Percentiles rank a stretch among this genome's conserved stretches.
These are phyloP conservation scores for Mortierella sp. DNA, from an alignment of 371 early-diverging fungal species.

Conservation along the genomic window DNA sequence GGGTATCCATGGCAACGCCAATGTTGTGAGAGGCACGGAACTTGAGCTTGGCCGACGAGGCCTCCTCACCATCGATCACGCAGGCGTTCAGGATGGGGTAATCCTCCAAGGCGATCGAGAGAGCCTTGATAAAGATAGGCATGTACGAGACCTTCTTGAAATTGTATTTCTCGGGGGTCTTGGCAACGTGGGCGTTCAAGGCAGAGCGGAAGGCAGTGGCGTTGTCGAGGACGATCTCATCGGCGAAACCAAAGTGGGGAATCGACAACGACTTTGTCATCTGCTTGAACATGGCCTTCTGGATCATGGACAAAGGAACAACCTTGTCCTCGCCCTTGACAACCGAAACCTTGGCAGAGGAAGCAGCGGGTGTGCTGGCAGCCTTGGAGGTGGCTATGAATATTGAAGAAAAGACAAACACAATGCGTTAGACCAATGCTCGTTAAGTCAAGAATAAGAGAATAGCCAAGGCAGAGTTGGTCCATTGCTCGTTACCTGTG, in stretches of 20 bases:
- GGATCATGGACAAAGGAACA: constrained; percentile 81
- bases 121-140: constrained; percentile 96
- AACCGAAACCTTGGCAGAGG: constrained; percentile 31
- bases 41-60: constrained; percentile 68
- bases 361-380: constrained; percentile 28
- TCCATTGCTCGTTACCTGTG: constrained; percentile 18
- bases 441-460: constrained; percentile 25
- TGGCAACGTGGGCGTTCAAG: constrained; percentile 74
- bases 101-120: constrained; percentile 84
- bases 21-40: constrained; percentile 91
- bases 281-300: constrained; percentile 96
- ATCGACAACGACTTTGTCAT: constrained; percentile 95
- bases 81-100: constrained; percentile 93
- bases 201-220: constrained; percentile 73
- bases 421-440: background rate
- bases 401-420: background rate
- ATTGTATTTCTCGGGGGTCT: constrained; percentile 58
- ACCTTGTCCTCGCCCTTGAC: constrained; percentile 60
- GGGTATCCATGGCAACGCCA: constrained; percentile 98
- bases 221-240: constrained; percentile 87
- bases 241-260: constrained; percentile 96
- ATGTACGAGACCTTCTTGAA: constrained; percentile 90
- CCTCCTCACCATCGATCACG: constrained; percentile 65
- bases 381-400: constrained; percentile 32
- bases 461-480: background rate